Conservation (phyloP, 2,329 filamentous ascomycete species). For the Tolypocladium nubicola region DNA sequence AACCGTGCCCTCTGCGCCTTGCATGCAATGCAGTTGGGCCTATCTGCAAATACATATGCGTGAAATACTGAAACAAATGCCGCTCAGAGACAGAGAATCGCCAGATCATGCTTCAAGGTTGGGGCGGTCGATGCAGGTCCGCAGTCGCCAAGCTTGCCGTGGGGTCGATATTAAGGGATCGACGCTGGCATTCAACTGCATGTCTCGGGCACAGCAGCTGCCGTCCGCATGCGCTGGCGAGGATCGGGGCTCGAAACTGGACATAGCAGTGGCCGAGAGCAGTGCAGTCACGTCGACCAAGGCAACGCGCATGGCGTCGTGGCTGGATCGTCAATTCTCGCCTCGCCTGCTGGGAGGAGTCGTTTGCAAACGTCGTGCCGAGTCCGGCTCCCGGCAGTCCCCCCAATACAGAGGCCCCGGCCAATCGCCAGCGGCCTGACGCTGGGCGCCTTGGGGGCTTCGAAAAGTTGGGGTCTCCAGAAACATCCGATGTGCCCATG, state of each 20-base stretch:
- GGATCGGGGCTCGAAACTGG: too few species aligned
- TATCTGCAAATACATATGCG: too few species aligned
- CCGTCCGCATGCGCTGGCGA: too few species aligned
- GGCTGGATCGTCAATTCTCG: neutral
- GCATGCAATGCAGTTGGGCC: neutral
- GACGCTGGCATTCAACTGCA: neutral
- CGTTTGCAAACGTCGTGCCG: neutral
- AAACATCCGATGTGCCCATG: neutral
- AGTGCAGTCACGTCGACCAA: too few species aligned
- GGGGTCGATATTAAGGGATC: neutral
- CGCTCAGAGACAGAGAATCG: neutral
- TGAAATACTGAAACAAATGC: neutral
- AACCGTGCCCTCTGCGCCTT: neutral
- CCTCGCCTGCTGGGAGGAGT: neutral
- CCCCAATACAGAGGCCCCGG: neutral
- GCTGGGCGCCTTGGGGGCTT: neutral
- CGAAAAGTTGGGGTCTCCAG: neutral
- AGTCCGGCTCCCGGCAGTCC: neutral
- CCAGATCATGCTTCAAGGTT: neutral
- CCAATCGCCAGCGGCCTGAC: neutral
- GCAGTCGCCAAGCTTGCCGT: neutral
- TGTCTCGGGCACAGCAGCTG: neutral
- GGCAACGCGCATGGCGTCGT: too few species aligned
- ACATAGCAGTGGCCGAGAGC: too few species aligned
- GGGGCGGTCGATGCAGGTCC: neutral